Percentiles rank a stretch among this genome's conserved stretches.
These are phyloP conservation scores for Aspergillus pseudonomiae DNA, from an alignment of 2,329 filamentous ascomycete species.

Conservation along the genomic window DNA sequence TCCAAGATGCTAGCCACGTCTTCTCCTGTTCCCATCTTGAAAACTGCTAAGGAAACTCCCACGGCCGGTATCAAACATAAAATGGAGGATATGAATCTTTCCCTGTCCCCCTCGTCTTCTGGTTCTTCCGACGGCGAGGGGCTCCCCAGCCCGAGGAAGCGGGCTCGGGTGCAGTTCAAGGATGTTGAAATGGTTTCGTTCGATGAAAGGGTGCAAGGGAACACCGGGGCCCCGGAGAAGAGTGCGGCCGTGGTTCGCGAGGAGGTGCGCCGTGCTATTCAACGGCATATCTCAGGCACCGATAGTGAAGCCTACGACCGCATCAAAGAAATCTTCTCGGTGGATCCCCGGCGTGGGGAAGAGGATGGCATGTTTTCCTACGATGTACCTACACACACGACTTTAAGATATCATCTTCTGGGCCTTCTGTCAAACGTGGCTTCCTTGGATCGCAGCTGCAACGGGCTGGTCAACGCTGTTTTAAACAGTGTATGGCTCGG, in stretches of 20 bases:
- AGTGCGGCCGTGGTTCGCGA: constrained; percentile 61
- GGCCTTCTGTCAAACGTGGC: constrained; percentile 62
- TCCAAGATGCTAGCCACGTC: constrained; percentile 38
- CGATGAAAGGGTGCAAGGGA: constrained; percentile 34
- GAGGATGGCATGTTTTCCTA: constrained; percentile 35
- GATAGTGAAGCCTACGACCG: constrained; percentile 61
- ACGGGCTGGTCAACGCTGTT: constrained; percentile 60
- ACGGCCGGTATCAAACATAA: constrained; percentile 40
- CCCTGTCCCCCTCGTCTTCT: constrained; percentile 35
- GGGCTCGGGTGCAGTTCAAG: constrained; percentile 50
- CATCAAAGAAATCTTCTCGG: constrained; percentile 56
- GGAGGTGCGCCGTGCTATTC: constrained; percentile 62
- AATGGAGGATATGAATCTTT: constrained; percentile 39
- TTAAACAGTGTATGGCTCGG: constrained; percentile 64
- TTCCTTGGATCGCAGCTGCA: constrained; percentile 58
- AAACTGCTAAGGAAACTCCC: constrained; percentile 33
- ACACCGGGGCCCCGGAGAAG: constrained; percentile 48
- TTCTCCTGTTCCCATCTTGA: constrained; percentile 40
- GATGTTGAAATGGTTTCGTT: constrained; percentile 38
- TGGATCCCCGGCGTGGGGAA: constrained; percentile 48
- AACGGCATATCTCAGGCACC: constrained; percentile 53
- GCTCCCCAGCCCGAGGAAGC: constrained; percentile 41
- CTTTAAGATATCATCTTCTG: constrained; percentile 61
- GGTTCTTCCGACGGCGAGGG: constrained; percentile 31
- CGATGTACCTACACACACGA: constrained; percentile 54